A percentile compares a stretch with the other conserved stretches of the same genome.
These are phyloP conservation scores for Amoeboaphelidium protococcarum DNA, from an alignment of 371 early-diverging fungal genomes.

Conservation along the genomic window DNA sequence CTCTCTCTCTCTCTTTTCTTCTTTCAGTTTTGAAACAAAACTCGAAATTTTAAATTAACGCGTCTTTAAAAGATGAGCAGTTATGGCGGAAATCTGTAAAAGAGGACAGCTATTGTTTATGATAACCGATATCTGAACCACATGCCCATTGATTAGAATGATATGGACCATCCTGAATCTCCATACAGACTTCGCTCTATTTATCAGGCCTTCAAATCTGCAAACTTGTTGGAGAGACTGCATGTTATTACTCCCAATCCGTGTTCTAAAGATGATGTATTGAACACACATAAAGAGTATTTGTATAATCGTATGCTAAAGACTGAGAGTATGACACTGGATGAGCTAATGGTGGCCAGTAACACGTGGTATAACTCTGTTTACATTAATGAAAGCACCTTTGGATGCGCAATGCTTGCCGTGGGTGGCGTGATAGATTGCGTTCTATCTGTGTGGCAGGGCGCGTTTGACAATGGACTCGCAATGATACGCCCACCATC, in stretches of 20 bases:
- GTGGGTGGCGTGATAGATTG: slow-evolving; percentile 47
- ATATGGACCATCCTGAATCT: slow-evolving; percentile 36
- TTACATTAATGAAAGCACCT: slow-evolving; percentile 33
- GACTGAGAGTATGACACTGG: slow-evolving; percentile 15
- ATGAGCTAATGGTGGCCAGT: slow-evolving; percentile 17
- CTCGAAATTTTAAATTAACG: too few relatives aligned
- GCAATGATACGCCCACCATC: slow-evolving; percentile 56
- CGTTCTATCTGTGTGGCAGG: slow-evolving; percentile 30
- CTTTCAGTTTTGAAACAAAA: too few relatives aligned
- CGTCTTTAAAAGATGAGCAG: too few relatives aligned
- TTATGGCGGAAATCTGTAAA: too few relatives aligned
- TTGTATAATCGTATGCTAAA: slow-evolving; percentile 10
- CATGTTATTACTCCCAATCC: slow-evolving; percentile 19
- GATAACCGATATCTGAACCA: slow-evolving; percentile 1
- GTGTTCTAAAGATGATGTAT: slow-evolving; percentile 24
- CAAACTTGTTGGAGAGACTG: slow-evolving; percentile 22
- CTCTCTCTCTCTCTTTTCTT: too few relatives aligned
- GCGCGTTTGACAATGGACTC: slow-evolving; percentile 39
- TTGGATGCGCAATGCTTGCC: slow-evolving; percentile 27
- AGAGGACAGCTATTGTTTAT: neutral
- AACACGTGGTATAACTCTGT: slow-evolving; percentile 29
- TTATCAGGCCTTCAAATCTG: slow-evolving; percentile 19
- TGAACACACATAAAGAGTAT: slow-evolving; percentile 26
- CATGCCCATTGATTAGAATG: slow-evolving; percentile 13
- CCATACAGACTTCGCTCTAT: slow-evolving; percentile 37